Base-by-base conservation (phyloP, 192 early-diverging fungal species). In the Backusella westeae region DNA sequence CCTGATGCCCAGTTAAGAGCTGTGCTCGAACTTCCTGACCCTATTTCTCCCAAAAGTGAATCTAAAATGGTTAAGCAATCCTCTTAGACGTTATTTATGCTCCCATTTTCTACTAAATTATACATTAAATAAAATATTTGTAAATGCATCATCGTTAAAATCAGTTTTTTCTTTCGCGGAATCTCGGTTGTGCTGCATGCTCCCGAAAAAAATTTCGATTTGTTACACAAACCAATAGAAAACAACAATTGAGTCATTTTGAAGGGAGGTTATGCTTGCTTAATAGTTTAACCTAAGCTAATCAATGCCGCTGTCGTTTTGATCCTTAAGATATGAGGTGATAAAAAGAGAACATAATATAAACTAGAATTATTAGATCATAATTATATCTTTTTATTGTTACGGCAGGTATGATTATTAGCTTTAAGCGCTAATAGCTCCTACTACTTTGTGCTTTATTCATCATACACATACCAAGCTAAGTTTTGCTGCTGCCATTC, bases 1-100 rank as follows among this genome's bases (percentile, higher is more conserved):
- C 78, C 82, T 29, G 79, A 83, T 76, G 56, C 71, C 23, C 82
- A 80, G 19, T 66, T 83, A 19, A 68, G 72, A 35, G 76, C 78
- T 34, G 79, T 78, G n/a, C 49, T 83, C 23, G 76, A 75, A 17
- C 49, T 83, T 46, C 82, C 82, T 52, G 71, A 78, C 38, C 29
- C 70, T 4, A 69, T 69, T 36, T 69, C 68, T 39, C 70, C 70
- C 19, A 29, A 71, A 44, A 41, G 42, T 49, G 70, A 71, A 71
- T 71, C 70, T 49, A 71, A 71, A 49, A 71, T 71, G 42, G 70
- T 71, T 19, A 71, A 71, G 3, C 42, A 71, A 71, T 71, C 56
- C 56, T 63, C 68, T 69, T 69, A 63, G 23, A 63, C 23, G n/a
- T 63, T 26, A 63, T 63, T 63, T 63, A 63, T 63, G 14, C 9